Evolutionary conservation across 83 land plant genomes (phyloP), one percentile per base, ranked within the genome.

Genomic region (Thuja plicata): DNA sequence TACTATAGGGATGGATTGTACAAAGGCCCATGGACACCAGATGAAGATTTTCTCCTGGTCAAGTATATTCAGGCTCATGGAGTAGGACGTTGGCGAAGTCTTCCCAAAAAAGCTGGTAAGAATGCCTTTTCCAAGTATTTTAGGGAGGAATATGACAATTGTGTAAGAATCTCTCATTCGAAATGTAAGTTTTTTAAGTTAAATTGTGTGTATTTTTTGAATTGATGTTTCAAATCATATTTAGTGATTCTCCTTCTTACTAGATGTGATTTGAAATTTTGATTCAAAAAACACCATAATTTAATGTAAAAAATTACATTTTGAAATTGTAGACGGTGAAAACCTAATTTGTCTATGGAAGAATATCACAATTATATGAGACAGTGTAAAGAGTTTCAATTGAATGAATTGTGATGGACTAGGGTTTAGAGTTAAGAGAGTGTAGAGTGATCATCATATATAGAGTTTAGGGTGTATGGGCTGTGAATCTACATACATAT

Each of bases 31-130:
- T 90, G 91, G 91, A 90, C 84, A 17, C 86, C 91, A 8, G 87
- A 82, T 6, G 91, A 90, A 70, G 91, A 90, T 48, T 24, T 21
- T 45, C 87, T 90, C 54, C 86, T 90, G 37, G 50, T 38, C 34
- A 45, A 82, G 38, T 84, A 90, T 86, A 83, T 90, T 3, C 84
- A 88, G 34, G 90, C 89, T 45, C 86, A 90, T 66, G 89, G 91
- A 7, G 91, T 89, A 48, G 91, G 91, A 34, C 40, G 40, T 11
- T 90, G 91, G 91, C 30, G 87, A 0, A 83, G 88, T 24, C 40
- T 90, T 17, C 90, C 91, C 83, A 88, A 88, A 83, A 83, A 84
- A 2, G 90, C 91, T 88, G 91, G 91, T 90, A 46, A 76, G 38
- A 76, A 13, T 32, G 19, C 16, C 38, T 76, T 32, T 3, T 54